Evolutionary conservation across 352 stramenopile genomes (phyloP), one percentile per base, ranked within the genome.

Genomic region (Globisporangium cystogenes): DNA sequence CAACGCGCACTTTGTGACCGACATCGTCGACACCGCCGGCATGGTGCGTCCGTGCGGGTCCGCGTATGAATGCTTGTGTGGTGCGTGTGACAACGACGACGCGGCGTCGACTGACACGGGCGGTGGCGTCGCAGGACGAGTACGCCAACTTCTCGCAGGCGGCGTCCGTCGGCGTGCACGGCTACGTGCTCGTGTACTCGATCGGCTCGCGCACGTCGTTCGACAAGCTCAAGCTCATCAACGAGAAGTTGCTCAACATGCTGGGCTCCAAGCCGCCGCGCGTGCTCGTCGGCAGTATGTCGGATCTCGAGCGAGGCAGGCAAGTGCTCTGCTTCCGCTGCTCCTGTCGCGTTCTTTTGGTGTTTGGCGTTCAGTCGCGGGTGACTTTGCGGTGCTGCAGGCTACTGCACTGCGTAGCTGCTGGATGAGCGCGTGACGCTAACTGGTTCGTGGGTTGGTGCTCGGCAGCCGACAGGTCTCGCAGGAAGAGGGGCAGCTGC

Each of bases 11-110:
- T 98, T 98, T 57, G 86, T 95, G 33, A 98, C 93, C 24, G 95
- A 98, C 65, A 98, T 98, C 64, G 92, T 98, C 60, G 95, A 98
- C 67, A 98, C 93, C n/a, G 95, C 95, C 14, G 95, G 95, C 53
- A 98, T 98, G 84, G 84, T 94, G 64, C 24, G 68, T 41, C 3
- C 10, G 20, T 11, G 7, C 60, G 20, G n/a, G n/a, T n/a, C n/a
- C n/a, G n/a, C n/a, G n/a, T n/a, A n/a, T n/a, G n/a, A n/a, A n/a
- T n/a, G n/a, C n/a, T n/a, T n/a, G n/a, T n/a, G n/a, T n/a, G n/a
- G n/a, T n/a, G n/a, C n/a, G n/a, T n/a, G n/a, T n/a, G n/a, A n/a
- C n/a, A n/a, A n/a, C n/a, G n/a, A n/a, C n/a, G n/a, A n/a, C n/a
- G n/a, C n/a, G n/a, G n/a, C n/a, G n/a, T n/a, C n/a, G n/a, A n/a